phyloP scores from a whole-genome alignment of 768 basidiomycete species.

The Rhodosporidiobolus sp. region DNA sequence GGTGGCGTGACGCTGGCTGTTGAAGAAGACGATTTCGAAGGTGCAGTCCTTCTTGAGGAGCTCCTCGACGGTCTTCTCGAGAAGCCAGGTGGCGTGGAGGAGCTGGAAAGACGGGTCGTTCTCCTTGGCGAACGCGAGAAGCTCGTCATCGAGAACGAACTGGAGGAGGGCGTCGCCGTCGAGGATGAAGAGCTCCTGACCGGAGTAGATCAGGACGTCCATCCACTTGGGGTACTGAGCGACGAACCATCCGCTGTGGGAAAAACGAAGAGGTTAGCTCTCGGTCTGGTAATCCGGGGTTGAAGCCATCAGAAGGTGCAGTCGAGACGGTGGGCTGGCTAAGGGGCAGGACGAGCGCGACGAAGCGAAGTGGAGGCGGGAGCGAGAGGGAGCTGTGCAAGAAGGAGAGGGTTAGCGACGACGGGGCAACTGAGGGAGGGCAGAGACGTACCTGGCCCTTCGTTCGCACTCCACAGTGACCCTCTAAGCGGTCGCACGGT shows the following conservation, averaged over 20 bases:
- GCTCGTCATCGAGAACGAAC: conserved; percentile 59
- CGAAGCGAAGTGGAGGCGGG: too few species aligned
- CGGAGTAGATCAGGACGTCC: conserved; percentile 70
- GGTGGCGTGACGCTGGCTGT: conserved; percentile 54
- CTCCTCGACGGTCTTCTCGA: conserved; percentile 58
- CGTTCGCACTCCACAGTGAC: too few species aligned
- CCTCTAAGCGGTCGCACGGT: too few species aligned
- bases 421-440: too few species aligned
- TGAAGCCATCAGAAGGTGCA: too few species aligned
- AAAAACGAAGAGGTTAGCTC: background rate
- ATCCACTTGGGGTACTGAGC: conserved; percentile 55
- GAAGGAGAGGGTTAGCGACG: too few species aligned
- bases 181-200: conserved; percentile 63
- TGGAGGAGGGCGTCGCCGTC: conserved; percentile 69
- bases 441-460: too few species aligned
- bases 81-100: conserved; percentile 59
- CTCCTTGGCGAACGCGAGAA: conserved; percentile 59
- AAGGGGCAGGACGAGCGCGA: too few species aligned
- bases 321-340: too few species aligned
- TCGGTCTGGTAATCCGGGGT: background rate
- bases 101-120: conserved; percentile 62
- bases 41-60: conserved; percentile 56
- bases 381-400: too few species aligned
- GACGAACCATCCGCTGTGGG: conserved; percentile 15
- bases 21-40: conserved; percentile 66